Base-by-base conservation (phyloP, 495 filamentous ascomycete species). In the Talaromyces trachyspermus region DNA sequence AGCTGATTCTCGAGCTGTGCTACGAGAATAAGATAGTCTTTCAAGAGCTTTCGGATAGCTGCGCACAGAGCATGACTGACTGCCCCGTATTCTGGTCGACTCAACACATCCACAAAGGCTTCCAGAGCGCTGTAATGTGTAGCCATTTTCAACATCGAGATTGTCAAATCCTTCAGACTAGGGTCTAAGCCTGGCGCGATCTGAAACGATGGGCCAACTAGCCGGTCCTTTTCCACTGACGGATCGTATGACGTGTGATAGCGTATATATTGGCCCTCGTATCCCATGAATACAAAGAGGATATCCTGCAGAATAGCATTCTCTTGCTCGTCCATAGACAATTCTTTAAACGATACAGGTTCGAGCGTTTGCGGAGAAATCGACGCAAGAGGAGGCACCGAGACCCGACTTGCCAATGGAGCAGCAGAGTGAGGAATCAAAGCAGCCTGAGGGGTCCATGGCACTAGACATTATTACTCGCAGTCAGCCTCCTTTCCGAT, bases 231-330 rank as follows among this genome's bases (percentile, higher is more conserved):
- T 62, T 98, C 92, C 10, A 80, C 75, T 5, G 75, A 63, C 0
- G 92, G 88, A 49, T 95, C 84, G 63, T 95, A 96, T 2, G 79
- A 76, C 46, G 80, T 80, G 29, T 74, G 73, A 54, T 88, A 97
- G 49, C 89, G 88, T 53, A 97, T 86, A 62, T 96, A 96, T 62
- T 95, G 89, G 22, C 92, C 92, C 66, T 98, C 92, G 51, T 88
- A 94, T n/a, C 92, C 92, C 91, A 97, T 96, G 53, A 96, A 91
- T 3, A 94, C 89, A 61, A 89, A 96, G 26, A 96, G 62, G 17
- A 98, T 66, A 55, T 98, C 92, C 53, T 95, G 90, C 42, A 97
- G 66, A 9, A 97, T 84, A 2, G 80, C 85, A 9, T 77, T 76
- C 64, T 98, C 92, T 59, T 98, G 92, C 6, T 72, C 78, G 49